Base-by-base conservation (phyloP, 1,284 basidiomycete species). In the Leccinum huronense region DNA sequence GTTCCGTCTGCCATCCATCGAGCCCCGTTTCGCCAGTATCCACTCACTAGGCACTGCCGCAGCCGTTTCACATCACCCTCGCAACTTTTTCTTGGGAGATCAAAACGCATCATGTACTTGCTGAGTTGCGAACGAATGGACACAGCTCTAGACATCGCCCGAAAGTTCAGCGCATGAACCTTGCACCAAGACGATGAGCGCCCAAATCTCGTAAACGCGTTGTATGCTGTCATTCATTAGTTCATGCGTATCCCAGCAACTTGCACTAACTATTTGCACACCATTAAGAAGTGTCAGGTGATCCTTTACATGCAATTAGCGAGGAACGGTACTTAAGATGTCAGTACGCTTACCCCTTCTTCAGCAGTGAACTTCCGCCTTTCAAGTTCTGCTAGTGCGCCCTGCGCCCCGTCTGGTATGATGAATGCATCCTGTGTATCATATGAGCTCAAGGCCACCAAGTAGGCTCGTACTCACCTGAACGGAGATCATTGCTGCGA, bases 11-110 rank as follows among this genome's bases (percentile, higher is more conserved):
- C 88, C 67, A 87, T 80, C 91, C 93, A 94, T 60, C 88, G 84
- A 1, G 97, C 97, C 2, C 92, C 93, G 70, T 98, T 97, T 65
- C 91, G 86, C 87, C 96, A 98, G 74, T 97, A 97, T 0, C 96
- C 97, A 65, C 88, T 91, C 5, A 94, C 90, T 3, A 99, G 83
- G 75, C 96, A 98, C 68, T 86, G 85, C 30, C 94, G 82, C 53
- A 99, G 76, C 55, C 90, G 79, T 65, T 87, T 88, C 8, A 84
- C 86, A 77, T 97, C 93, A 2, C 93, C 93, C 71, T 95, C 84
- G 73, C 94, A 97, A 75, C 92, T 94, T 62, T 90, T 85, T 8
- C 86, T 73, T 0, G 86, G 88, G 38, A 97, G 81, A 23, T 85
- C 83, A 73, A 97, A 98, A 9, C 97, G 85, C 66, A 89, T 85